Evolutionary conservation across 768 basidiomycete species (phyloP).

Genomic region (Serendipita sp.): DNA sequence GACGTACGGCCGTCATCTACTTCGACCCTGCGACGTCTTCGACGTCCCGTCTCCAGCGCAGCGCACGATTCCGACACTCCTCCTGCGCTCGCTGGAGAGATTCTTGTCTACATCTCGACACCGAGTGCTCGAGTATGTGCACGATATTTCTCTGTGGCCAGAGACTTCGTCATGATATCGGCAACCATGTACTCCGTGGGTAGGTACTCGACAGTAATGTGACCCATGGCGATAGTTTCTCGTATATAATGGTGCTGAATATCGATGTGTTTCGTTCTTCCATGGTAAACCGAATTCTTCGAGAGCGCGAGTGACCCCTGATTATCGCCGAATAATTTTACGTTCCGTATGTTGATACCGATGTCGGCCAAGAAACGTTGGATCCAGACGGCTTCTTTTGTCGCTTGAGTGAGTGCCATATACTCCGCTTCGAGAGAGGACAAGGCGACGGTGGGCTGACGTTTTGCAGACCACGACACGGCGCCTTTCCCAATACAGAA

Average conservation of each 20-base stretch:
- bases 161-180: constrained; percentile 14
- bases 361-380: not conserved
- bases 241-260: constrained; percentile 22
- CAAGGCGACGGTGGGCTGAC: constrained; percentile 9
- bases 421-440: constrained; percentile 11
- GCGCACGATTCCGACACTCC: no score
- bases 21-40: no score
- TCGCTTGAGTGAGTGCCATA: constrained; percentile 8
- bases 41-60: no score
- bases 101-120: no score
- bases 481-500: constrained; percentile 6
- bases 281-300: constrained; percentile 18
- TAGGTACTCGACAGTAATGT: constrained; percentile 8
- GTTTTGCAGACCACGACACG: constrained; percentile 8
- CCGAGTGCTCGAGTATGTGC: no score
- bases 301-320: constrained; percentile 19
- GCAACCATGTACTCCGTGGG: constrained; percentile 13
- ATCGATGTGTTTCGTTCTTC: constrained; percentile 23
- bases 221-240: constrained; percentile 12
- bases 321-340: constrained; percentile 17
- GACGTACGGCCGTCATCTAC: no score
- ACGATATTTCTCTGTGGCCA: not conserved
- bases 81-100: no score
- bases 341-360: not conserved
- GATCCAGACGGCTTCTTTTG: constrained; percentile 9